Base-by-base conservation (phyloP, 345 rosid genomes). In the Ceriops zippeliana region DNA sequence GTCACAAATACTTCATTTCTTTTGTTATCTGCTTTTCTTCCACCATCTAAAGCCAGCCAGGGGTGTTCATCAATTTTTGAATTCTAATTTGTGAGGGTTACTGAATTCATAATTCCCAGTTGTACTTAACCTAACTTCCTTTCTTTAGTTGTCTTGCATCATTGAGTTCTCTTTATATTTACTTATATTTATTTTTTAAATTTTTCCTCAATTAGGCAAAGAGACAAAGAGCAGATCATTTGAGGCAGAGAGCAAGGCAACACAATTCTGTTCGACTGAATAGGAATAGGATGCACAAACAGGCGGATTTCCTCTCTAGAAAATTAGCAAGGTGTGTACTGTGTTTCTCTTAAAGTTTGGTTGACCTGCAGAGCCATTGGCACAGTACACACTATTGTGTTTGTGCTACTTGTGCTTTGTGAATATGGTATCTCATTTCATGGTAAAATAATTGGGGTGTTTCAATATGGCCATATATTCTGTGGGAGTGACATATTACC, bases 191-290 rank as follows among this genome's bases (percentile, higher is more conserved):
- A 1, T 34, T 58, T 62, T 67, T 74, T 2, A 65, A 61, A 19
- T 59, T 70, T 68, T 37, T 24, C 69, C 28, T 68, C 72, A 64
- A 66, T 65, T 59, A 93, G 98, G 98, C 98, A 46, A 95, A 78
- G 78, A 84, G 92, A 57, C 93, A 87, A 63, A 84, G 98, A 68
- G 93, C 97, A 9, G 98, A 95, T 78, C 90, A 85, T 79, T 79
- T 95, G 85, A 90, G 83, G 83, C 96, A 88, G 81, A 88, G 96
- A 75, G 87, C 78, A 66, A 84, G 90, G 69, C 85, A 79, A 59
- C 85, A 76, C 19, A 84, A 78, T 79, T 77, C 87, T 63, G 74
- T 77, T 74, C 80, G 66, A 62, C 75, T 81, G 62, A 77, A 75
- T 66, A 80, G 75, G 71, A 80, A 76, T 69, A 81, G 77, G 81